Evolutionary conservation across 768 basidiomycete species (phyloP).

Genomic region (Suillus ampliporus): DNA sequence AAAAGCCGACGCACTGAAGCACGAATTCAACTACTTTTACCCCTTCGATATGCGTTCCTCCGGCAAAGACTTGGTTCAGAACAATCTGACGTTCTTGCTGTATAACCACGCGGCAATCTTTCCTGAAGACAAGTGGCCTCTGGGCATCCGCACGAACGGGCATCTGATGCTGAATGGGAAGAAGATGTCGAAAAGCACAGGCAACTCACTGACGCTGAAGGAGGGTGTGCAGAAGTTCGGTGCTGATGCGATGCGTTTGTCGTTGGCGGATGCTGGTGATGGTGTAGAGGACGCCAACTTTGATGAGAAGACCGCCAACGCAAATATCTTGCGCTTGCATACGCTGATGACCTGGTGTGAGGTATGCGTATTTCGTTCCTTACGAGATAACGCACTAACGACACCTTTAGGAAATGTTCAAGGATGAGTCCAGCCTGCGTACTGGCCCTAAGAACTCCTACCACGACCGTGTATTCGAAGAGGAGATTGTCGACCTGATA

Average conservation of each 20-base stretch:
- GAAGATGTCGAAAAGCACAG: constrained; percentile 98
- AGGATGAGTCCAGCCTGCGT: constrained; percentile 72
- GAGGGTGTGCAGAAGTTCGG: constrained; percentile 95
- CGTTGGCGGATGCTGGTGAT: constrained; percentile 97
- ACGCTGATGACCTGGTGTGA: constrained; percentile 93
- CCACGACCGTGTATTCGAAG: constrained; percentile 89
- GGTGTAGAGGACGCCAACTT: constrained; percentile 99
- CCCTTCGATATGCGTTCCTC: constrained; percentile 98
- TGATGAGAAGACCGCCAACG: constrained; percentile 97
- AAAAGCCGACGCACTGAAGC: constrained; percentile 84
- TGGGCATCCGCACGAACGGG: constrained; percentile 93
- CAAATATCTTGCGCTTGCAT: constrained; percentile 91
- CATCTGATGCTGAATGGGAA: constrained; percentile 97
- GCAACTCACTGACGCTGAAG: constrained; percentile 90
- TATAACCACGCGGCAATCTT: constrained; percentile 96
- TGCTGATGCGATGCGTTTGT: constrained; percentile 91
- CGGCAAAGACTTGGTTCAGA: constrained; percentile 95
- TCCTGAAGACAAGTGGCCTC: constrained; percentile 84
- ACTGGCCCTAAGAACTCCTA: constrained; percentile 72
- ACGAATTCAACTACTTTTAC: constrained; percentile 96
- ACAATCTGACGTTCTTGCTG: constrained; percentile 91
- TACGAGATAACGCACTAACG: not conserved
- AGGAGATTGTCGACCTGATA: constrained; percentile 88
- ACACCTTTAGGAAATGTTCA: constrained; percentile 71
- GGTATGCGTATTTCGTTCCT: constrained; percentile 47